Evolutionary conservation across 108 stramenopile genomes (phyloP).

Genomic region (Cyclotella cryptica): DNA sequence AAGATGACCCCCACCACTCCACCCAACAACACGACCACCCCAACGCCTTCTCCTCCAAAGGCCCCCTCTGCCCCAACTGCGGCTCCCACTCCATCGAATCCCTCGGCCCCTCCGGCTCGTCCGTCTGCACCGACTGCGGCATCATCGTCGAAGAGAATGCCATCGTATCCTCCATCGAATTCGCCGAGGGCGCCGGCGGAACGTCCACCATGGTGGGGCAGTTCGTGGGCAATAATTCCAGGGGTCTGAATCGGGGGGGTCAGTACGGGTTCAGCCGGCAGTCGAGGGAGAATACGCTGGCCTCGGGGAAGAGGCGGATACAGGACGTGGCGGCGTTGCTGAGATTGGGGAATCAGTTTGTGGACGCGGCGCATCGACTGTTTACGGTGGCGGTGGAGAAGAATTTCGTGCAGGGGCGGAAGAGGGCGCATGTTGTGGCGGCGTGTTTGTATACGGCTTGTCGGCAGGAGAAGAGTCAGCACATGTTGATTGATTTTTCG

Average conservation of each 20-base stretch:
- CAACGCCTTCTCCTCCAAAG: not conserved
- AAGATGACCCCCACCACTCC: not conserved
- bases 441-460: constrained; percentile 98
- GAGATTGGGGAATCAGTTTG: constrained; percentile 79
- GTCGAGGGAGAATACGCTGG: constrained; percentile 91
- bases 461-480: constrained; percentile 95
- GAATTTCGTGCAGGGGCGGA: constrained; percentile 94
- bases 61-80: constrained; percentile 84
- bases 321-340: constrained; percentile 86
- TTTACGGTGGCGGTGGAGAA: constrained; percentile 95
- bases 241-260: constrained; percentile 63
- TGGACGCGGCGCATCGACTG: constrained; percentile 93
- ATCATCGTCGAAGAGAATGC: constrained; percentile 95
- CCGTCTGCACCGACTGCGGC: constrained; percentile 91
- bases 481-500: constrained; percentile 98
- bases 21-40: constrained; percentile 2
- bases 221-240: constrained; percentile 80
- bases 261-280: constrained; percentile 90
- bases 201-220: constrained; percentile 86
- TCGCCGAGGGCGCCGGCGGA: constrained; percentile 93
- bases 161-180: constrained; percentile 91
- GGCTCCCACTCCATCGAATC: constrained; percentile 85
- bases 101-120: constrained; percentile 75
- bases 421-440: constrained; percentile 93
- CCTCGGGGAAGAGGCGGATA: constrained; percentile 85